Base-by-base conservation (phyloP, 2,329 filamentous ascomycete genomes). In the Diaporthe sp. region DNA sequence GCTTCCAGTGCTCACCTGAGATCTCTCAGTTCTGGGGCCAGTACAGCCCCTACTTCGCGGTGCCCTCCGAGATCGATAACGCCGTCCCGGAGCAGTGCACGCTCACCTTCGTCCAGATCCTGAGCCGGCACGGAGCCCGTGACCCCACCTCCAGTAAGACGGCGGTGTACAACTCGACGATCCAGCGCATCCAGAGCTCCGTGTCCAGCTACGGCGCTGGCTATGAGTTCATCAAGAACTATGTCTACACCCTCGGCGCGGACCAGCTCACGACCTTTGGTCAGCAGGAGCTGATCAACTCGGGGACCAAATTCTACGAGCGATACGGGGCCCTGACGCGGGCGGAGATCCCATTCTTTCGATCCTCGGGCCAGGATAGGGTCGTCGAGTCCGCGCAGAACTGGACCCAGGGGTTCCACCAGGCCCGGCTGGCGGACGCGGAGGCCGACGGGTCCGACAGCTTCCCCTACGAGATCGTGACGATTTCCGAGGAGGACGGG, bases 81-180 rank as follows among this genome's bases (percentile, higher is more conserved):
- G 86, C 87, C 10, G 85, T 93, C 0, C 95, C 95, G 0, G 78
- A 86, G 0, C 87, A 87, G n/a, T 98, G 96, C 84, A 86, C 89
- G 17, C 85, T 96, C 79, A 96, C 92, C 3, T 96, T 98, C 83
- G 96, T 90, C 1, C 94, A 96, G 80, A 87, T 96, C 34, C 89
- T 98, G 65, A 95, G 95, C 31, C 92, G 96, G 3, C 96, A 98
- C 82, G 96, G 95, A 65, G 94, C 94, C 51, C 91, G 96, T 71
- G 94, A 95, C 81, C 96, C 96, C 1, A 98, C 95, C 0, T 80
- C 85, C 15, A 86, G 86, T 78, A 97, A 96, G 86, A 90, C 92
- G 0, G 81, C 82, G 15, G 81, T 83, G 9, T 98, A 98, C 84
- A 88, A 87, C 53, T 83, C 86, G 7, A 88, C 94, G 12, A 87